Base-by-base conservation (phyloP, 805 yeast genomes). In the Schwanniomyces yamadae region DNA sequence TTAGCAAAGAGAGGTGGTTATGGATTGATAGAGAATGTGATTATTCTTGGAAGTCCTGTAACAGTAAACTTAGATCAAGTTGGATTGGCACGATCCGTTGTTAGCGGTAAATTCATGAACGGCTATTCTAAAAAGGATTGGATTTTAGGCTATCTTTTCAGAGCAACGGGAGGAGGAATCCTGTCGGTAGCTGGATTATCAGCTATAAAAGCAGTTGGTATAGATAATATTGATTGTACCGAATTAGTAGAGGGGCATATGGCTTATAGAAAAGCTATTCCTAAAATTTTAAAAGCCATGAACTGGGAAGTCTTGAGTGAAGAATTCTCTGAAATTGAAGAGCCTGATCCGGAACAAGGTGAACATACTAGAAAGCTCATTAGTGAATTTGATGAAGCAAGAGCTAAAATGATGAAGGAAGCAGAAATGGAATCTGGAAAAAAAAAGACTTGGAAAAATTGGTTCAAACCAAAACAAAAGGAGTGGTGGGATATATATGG, bases 251-350 rank as follows among this genome's bases (percentile, higher is more conserved):
- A 84, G 41, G 99, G 99, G 1, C 99, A 93, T 65, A 87, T 93
- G 96, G 88, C 84, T n/a, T 93, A 93, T 62, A 83, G 99, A 65
- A 83, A 83, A 43, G 89, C 88, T 9, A 88, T 93, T 75, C 99
- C 99, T 1, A 78, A 78, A 48, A 70, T 93, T 28, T 57, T 93
- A 45, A 74, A 75, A 43, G 61, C 65, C 33, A 49, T 86, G 26
- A 90, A 85, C 4, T 84, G 95, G 80, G 83, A 85, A 37, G 88
- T 93, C 4, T 57, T 89, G 27, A 78, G 83, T 44, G 99, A 93
- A 40, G 96, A 90, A 56, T 93, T 93, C 55, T 82, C 85, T 13
- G 99, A 93, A 59, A 90, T 93, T 47, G 97, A 90, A 56, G 97
- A 91, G 54, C 95, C 96, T 0, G 96, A 91, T 58, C 87, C 95